These are phyloP conservation scores for Liriodendron chinense DNA, from an alignment of 164 flowering plant genomes.

Conservation along the genomic window DNA sequence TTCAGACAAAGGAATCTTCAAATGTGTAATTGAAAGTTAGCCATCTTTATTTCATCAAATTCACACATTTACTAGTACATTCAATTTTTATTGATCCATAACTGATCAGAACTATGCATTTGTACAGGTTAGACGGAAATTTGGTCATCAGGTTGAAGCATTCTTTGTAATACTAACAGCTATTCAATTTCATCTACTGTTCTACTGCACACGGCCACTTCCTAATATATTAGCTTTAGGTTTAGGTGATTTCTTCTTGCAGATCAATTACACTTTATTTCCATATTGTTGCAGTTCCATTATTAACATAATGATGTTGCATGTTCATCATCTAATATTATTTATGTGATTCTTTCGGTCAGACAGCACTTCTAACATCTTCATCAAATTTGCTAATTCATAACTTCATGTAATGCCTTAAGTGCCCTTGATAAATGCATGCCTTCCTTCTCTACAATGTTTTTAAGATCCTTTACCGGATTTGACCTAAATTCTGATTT, in stretches of 20 bases:
- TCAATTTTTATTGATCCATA: not conserved
- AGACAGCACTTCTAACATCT: not conserved
- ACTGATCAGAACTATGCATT: not conserved
- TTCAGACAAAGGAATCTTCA: no score
- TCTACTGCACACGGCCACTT: slow-evolving; percentile 94
- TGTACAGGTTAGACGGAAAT: slow-evolving; percentile 67
- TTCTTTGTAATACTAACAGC: slow-evolving; percentile 77
- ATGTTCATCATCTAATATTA: not conserved
- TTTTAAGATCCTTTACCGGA: no score
- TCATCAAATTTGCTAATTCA: not conserved
- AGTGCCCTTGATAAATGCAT: no score
- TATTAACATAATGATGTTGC: slow-evolving; percentile 2
- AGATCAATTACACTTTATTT: not conserved
- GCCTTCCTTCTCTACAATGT: no score
- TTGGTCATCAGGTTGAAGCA: slow-evolving; percentile 87
- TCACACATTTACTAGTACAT: not conserved
- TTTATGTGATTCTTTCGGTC: not conserved
- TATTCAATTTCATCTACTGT: slow-evolving; percentile 80
- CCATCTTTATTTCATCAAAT: not conserved
- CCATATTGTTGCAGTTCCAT: slow-evolving; percentile 5
- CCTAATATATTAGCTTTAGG: slow-evolving; percentile 83
- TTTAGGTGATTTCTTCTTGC: slow-evolving; percentile 50
- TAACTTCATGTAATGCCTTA: not conserved
- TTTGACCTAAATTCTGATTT: no score
- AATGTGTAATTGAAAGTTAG: not conserved